phyloP scores from a whole-genome alignment of 768 basidiomycete species.

The Amanita jacksonii region DNA sequence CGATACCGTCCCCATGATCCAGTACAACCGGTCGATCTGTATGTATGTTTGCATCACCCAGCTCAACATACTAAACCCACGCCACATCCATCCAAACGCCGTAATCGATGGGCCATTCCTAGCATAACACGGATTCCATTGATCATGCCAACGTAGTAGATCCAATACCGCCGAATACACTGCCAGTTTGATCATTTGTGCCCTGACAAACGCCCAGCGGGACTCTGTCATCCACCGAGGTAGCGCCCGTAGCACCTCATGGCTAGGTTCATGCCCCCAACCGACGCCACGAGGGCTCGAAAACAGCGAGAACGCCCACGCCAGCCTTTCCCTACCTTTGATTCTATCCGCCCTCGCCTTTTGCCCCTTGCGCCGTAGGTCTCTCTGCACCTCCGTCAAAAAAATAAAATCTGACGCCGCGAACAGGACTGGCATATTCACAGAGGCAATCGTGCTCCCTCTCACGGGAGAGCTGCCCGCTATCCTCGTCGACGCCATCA shows the following conservation, averaged over 20 bases:
- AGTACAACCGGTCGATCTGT: conserved; percentile 13
- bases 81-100: conserved; percentile 11
- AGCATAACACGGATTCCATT: conserved; percentile 11
- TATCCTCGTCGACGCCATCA: conserved; percentile 6
- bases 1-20: conserved; percentile 9
- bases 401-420: conserved; percentile 11
- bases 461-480: conserved; percentile 4
- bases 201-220: conserved; percentile 5
- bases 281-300: conserved; percentile 25
- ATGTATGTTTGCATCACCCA: conserved; percentile 15
- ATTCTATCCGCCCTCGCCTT: neutral
- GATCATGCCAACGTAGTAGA: conserved; percentile 10
- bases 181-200: conserved; percentile 1
- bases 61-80: conserved; percentile 13
- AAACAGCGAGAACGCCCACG: conserved; percentile 23
- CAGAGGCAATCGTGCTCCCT: conserved; percentile 7
- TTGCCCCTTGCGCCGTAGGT: conserved; percentile 8
- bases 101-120: conserved; percentile 12
- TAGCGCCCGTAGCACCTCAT: conserved; percentile 14
- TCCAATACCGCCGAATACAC: conserved; percentile 11
- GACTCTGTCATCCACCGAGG: conserved; percentile 17
- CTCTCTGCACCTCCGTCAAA: conserved; percentile 10
- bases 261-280: conserved; percentile 22
- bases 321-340: conserved; percentile 10
- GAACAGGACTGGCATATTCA: conserved; percentile 4